Evolutionary conservation across 371 early-diverging fungal species (phyloP).

Genomic region (Mucor ambiguus): DNA sequence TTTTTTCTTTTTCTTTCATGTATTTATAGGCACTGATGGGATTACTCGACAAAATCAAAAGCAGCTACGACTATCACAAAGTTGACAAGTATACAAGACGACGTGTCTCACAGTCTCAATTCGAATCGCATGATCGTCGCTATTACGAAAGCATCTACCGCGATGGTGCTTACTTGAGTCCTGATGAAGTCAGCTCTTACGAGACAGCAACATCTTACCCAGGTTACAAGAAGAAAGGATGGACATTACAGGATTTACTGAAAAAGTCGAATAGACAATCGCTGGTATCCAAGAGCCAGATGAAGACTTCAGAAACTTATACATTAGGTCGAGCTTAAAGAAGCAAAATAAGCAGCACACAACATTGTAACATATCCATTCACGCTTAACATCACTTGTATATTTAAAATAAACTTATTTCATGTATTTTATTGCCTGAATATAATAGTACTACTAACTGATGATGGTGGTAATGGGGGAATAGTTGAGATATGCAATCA

Average conservation of each 20-base stretch:
- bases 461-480: not conserved
- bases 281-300: conserved; percentile 21
- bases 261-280: conserved; percentile 13
- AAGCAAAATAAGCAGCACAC: not conserved
- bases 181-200: conserved; percentile 4
- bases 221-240: conserved; percentile 19
- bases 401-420: not conserved
- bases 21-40: conserved; percentile 27
- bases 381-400: not conserved
- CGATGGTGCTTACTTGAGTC: conserved; percentile 42
- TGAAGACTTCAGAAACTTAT: conserved; percentile 44
- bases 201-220: not conserved
- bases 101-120: conserved; percentile 42
- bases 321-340: conserved; percentile 14
- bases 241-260: conserved; percentile 26
- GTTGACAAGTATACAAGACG: conserved; percentile 48
- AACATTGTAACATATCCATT: conserved; percentile 1
- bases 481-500: not conserved
- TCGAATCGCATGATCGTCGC: conserved; percentile 41
- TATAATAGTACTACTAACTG: no score
- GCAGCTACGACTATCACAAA: conserved; percentile 37
- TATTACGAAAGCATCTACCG: conserved; percentile 42
- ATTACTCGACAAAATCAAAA: conserved; percentile 37
- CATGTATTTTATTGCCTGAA: not conserved
- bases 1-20: conserved; percentile 7